These are phyloP conservation scores for Populus tremula DNA, from an alignment of 345 rosid genomes.

Conservation along the genomic window DNA sequence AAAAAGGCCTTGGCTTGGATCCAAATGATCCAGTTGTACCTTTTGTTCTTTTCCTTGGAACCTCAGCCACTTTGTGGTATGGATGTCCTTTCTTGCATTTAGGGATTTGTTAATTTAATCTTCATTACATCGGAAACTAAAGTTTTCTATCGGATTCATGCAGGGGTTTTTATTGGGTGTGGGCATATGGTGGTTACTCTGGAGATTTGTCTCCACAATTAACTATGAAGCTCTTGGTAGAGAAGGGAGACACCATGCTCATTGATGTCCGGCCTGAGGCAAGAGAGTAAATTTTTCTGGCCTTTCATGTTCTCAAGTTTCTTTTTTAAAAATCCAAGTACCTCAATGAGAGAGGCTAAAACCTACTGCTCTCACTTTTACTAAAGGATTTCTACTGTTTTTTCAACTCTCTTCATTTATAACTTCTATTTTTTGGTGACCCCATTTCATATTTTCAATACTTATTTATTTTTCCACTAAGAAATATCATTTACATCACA, in stretches of 20 bases:
- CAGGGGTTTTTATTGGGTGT: constrained; percentile 80
- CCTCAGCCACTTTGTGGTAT: constrained; percentile 79
- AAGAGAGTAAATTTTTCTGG: constrained; percentile 48
- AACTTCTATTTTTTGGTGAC: not conserved
- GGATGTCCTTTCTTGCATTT: constrained; percentile 39
- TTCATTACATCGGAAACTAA: constrained; percentile 43
- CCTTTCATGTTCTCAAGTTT: constrained; percentile 18
- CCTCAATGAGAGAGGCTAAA: constrained; percentile 10
- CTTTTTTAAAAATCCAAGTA: constrained; percentile 2
- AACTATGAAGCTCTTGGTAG: constrained; percentile 66
- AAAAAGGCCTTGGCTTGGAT: constrained; percentile 70
- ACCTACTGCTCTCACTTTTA: constrained; percentile 2
- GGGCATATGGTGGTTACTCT: constrained; percentile 77
- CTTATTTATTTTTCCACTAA: not conserved
- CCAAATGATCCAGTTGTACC: constrained; percentile 84
- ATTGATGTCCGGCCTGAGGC: constrained; percentile 96
- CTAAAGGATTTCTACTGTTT: constrained; percentile 1
- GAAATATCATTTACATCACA: not conserved
- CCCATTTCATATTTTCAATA: not conserved
- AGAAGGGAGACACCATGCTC: constrained; percentile 65
- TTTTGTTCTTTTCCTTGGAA: constrained; percentile 59
- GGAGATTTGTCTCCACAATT: constrained; percentile 80
- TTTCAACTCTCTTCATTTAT: constrained; percentile 7
- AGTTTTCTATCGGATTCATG: constrained; percentile 69
- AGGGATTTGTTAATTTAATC: not conserved